Evolutionary conservation across 352 stramenopile genomes (phyloP), one percentile per base, ranked within the genome.

Genomic region (Pythium dissimile): DNA sequence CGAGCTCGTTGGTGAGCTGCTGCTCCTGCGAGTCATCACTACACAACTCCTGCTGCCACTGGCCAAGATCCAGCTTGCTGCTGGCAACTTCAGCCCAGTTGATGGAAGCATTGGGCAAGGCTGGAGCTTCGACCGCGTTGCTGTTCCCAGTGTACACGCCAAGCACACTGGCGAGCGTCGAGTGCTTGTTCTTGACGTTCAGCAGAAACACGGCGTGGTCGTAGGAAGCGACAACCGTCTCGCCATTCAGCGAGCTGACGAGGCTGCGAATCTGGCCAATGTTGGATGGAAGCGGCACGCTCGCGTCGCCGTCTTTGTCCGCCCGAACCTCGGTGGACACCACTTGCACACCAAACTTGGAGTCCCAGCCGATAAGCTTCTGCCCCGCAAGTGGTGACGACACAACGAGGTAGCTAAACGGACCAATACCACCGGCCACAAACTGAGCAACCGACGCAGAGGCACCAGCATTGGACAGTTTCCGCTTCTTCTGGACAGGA

Each of bases 291-390:
- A 63, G 35, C 8, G 23, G 69, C 20, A 45, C 64, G 59, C 13
- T 66, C 53, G 37, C 35, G 16, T 44, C 62, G 5, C 56, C 52
- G 6, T 80, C 69, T 13, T 72, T 64, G 53, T 62, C 52, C 2
- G 46, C 31, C 20, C 80, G 69, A 38, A 86, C 61, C 46, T 82
- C 64, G n/a, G 69, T 77, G 18, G 62, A 72, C 1, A 77, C 72
- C 12, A 92, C 73, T 2, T 84, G 71, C 0, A 89, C 82, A 18
- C 77, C 80, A 49, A 89, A 92, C 64, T 86, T 89, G 46, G 80
- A 69, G 57, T 92, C 80, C 79, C 79, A 92, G 4, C 70, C 77
- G 11, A 72, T 73, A 28, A 89, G 64, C 44, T 74, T 64, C 57
- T 67, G 62, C 1, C 76, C 63, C 9, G 54, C 46, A 35, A 81